Base-by-base conservation (phyloP, 352 stramenopile species). In the Globisporangium paroecandrum region DNA sequence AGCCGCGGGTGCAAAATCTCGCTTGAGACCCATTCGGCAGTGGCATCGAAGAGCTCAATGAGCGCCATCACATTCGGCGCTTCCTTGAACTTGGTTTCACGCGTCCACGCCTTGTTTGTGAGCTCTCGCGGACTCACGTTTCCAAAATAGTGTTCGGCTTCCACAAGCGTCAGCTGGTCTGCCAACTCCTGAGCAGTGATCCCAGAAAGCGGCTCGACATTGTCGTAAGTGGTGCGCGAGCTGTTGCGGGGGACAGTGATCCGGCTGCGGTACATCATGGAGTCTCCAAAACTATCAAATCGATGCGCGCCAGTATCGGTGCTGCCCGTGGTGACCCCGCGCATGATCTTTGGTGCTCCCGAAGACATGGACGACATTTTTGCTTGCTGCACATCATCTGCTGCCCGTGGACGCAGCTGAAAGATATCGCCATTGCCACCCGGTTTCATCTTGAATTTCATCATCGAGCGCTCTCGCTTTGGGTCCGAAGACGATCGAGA, bases 61-160 rank as follows among this genome's bases (percentile, higher is more conserved):
- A 96, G 64, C 27, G 82, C 81, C 76, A 96, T 90, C 29, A 95
- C 86, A 49, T 93, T 77, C 1, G 87, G 89, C 5, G 89, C 87
- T 1, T 95, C 85, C 8, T 83, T 85, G 63, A 93, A 76, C 69
- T 96, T 96, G 34, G 71, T 87, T 58, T 91, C 87, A 13, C 83
- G 78, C 3, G 89, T 96, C 89, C 89, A 96, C 4, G 86, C 83
- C 62, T 96, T 96, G 75, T 95, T 94, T 0, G 89, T 96, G 27
- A 96, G 69, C 58, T 96, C 89, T 12, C 89, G 86, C 1, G 77
- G 74, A 49, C 85, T 85, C 61, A 96, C 76, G 15, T 83, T 82
- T 0, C 77, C 72, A 63, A 93, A 96, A 38, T 84, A 89, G 29
- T 87, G 74, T 41, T 96, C 86, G 10, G 79, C 83, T 65, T 96